A percentile compares a stretch with the other conserved stretches of the same genome.
phyloP scores from a whole-genome alignment of 192 early-diverging fungal species.

The Linnemannia elongata region DNA sequence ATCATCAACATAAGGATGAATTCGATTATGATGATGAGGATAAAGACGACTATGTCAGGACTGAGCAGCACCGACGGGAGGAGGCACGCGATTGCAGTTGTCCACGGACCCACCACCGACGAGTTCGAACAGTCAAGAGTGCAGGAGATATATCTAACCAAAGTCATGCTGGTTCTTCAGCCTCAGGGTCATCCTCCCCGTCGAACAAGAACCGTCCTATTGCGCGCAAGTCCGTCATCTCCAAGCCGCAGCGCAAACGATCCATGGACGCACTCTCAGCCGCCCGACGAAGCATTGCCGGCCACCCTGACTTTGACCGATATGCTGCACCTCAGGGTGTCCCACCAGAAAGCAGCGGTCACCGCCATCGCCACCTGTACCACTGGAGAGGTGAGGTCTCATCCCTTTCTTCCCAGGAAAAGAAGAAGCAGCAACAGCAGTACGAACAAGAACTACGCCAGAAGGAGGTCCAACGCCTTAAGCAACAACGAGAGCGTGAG shows the following conservation, averaged over 20 bases:
- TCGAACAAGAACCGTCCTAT: slow-evolving; percentile 2
- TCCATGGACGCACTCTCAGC: slow-evolving; percentile 16
- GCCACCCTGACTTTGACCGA: background rate
- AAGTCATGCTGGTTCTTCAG: background rate
- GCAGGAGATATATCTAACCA: background rate
- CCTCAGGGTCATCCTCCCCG: background rate
- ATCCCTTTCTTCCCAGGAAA: background rate
- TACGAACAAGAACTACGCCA: slow-evolving; percentile 36
- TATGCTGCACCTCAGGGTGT: background rate
- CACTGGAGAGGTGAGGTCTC: background rate
- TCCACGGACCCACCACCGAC: slow-evolving; percentile 2
- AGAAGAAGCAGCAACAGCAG: slow-evolving; percentile 34
- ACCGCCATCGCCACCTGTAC: background rate
- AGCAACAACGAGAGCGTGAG: slow-evolving; percentile 21
- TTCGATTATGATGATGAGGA: background rate
- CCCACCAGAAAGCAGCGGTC: background rate
- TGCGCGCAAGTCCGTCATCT: background rate
- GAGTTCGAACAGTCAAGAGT: slow-evolving; percentile 21
- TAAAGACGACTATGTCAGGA: background rate
- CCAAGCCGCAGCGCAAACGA: slow-evolving; percentile 8
- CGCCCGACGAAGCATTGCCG: background rate
- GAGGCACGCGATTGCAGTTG: slow-evolving; percentile 34
- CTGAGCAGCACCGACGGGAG: slow-evolving; percentile 1
- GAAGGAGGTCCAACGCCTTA: slow-evolving; percentile 33
- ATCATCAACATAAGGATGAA: background rate